These are phyloP conservation scores for Aspergillus nomiae DNA, from an alignment of 2,329 filamentous ascomycete genomes.

Conservation along the genomic window DNA sequence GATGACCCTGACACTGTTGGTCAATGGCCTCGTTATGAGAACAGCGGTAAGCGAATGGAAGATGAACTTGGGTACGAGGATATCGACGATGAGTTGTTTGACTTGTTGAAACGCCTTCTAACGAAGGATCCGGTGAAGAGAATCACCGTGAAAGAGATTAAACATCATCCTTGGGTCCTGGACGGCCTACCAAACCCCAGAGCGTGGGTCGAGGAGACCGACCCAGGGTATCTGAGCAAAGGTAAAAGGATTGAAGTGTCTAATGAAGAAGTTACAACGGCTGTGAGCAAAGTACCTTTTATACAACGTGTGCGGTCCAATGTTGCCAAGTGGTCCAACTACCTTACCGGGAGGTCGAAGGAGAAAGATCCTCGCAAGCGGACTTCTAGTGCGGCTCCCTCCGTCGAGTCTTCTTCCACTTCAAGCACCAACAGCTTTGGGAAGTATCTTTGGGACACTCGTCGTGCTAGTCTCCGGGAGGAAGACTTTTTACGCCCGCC, in stretches of 20 bases:
- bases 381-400: constrained; percentile 57
- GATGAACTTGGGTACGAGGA: constrained; percentile 83
- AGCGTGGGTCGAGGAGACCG: constrained; percentile 91
- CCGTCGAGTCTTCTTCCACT: constrained; percentile 56
- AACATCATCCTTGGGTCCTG: constrained; percentile 89
- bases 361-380: constrained; percentile 50
- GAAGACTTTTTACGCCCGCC: constrained; percentile 57
- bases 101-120: constrained; percentile 77
- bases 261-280: constrained; percentile 82
- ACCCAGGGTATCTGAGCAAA: constrained; percentile 74
- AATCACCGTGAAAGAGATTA: constrained; percentile 88
- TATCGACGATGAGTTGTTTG: constrained; percentile 75
- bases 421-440: constrained; percentile 58
- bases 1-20: constrained; percentile 47
- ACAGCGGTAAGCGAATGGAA: constrained; percentile 71
- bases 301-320: constrained; percentile 81
- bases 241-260: constrained; percentile 91
- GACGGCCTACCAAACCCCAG: constrained; percentile 72
- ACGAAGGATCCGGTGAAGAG: constrained; percentile 86
- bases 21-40: constrained; percentile 54
- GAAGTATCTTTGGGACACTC: constrained; percentile 51
- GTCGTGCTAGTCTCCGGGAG: constrained; percentile 61
- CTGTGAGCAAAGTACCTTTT: constrained; percentile 86
- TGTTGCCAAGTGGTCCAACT: constrained; percentile 67
- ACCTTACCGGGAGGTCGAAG: constrained; percentile 49